Evolutionary conservation across 805 yeast genomes (phyloP).

Genomic region (Barnettozyma californica): DNA sequence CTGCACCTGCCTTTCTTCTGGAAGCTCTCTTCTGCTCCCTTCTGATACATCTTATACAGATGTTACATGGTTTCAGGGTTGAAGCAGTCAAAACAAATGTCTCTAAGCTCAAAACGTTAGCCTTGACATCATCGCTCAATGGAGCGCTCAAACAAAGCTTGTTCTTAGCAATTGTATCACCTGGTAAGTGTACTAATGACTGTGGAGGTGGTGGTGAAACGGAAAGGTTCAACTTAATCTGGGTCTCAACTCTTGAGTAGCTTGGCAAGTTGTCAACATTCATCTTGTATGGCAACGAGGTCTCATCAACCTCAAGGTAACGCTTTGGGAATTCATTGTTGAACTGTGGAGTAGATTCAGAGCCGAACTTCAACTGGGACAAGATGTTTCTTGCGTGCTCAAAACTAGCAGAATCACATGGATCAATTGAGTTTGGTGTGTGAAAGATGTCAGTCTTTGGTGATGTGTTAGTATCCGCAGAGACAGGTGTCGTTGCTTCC

Average conservation of each 20-base stretch:
- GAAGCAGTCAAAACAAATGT: slow-evolving; percentile 71
- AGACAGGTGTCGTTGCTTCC: slow-evolving; percentile 16
- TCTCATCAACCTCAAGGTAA: slow-evolving; percentile 24
- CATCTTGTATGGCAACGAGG: slow-evolving; percentile 39
- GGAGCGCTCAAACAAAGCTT: slow-evolving; percentile 57
- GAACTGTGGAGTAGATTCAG: slow-evolving; percentile 20
- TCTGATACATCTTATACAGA: slow-evolving; percentile 84
- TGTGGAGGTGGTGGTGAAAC: slow-evolving; percentile 77
- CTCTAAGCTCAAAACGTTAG: slow-evolving; percentile 62
- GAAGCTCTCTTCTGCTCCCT: slow-evolving; percentile 93
- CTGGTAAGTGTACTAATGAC: slow-evolving; percentile 70
- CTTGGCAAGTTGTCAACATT: slow-evolving; percentile 62
- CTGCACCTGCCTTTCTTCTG: slow-evolving; percentile 77
- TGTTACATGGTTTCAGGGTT: slow-evolving; percentile 51
- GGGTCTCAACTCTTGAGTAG: slow-evolving; percentile 91
- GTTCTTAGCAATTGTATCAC: slow-evolving; percentile 83
- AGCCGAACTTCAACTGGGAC: slow-evolving; percentile 24
- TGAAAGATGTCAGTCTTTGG: slow-evolving; percentile 14
- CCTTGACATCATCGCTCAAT: slow-evolving; percentile 42
- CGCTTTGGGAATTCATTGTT: slow-evolving; percentile 23
- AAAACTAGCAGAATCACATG: slow-evolving; percentile 16
- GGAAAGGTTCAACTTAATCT: slow-evolving; percentile 68
- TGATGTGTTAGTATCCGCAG: slow-evolving; percentile 7
- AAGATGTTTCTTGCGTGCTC: slow-evolving; percentile 22
- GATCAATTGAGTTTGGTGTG: slow-evolving; percentile 13